Base-by-base conservation (phyloP, 2,329 filamentous ascomycete genomes). In the Colletotrichum filicis region DNA sequence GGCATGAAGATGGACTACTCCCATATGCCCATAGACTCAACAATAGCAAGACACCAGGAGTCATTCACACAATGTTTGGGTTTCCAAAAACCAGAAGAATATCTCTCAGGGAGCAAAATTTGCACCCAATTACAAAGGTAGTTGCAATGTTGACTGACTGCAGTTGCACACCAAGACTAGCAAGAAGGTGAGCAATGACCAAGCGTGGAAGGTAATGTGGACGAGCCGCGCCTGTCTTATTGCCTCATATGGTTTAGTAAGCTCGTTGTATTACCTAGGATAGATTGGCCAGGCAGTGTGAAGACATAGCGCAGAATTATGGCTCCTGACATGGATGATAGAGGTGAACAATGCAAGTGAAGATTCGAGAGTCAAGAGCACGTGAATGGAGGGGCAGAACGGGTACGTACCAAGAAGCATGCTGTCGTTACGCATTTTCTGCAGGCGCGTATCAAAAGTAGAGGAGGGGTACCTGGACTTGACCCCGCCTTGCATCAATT, bases 401-500 rank as follows among this genome's bases (percentile, higher is more conserved):
- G 35, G 53, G 53, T 32, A 71, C 60, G 71, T 73, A 62, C 66
- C 42, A 28, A 35, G 28, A 22, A 22, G 46, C 58, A 42, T 42
- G 37, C 16, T 35, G 32, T 5, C 11, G 32, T 35, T 12, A 35
- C 32, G 26, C 12, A 22, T 28, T 52, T 49, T 66, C 55, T 68
- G 61, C 53, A 64, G 60, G 60, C 19, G 26, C 35, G 42, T 49
- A 19, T 0, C 12, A 24, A 22, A 37, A 42, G 52, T 14, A 12
- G 26, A 49, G 26, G 68, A 72, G 65, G 57, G 69, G 71, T 71
- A 42, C 66, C 66, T 66, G 66, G 49, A 57, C 71, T 16, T 66
- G 52, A 73, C 71, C 71, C 71, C 71, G 71, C 71, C 71, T 73
- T 22, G 61, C 66, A 70, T 67, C 60, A 73, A 73, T 52, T 71